A percentile compares a stretch with the other conserved stretches of the same genome.
Conservation (phyloP, 805 yeast species). For the Wickerhamomyces tratensis region DNA sequence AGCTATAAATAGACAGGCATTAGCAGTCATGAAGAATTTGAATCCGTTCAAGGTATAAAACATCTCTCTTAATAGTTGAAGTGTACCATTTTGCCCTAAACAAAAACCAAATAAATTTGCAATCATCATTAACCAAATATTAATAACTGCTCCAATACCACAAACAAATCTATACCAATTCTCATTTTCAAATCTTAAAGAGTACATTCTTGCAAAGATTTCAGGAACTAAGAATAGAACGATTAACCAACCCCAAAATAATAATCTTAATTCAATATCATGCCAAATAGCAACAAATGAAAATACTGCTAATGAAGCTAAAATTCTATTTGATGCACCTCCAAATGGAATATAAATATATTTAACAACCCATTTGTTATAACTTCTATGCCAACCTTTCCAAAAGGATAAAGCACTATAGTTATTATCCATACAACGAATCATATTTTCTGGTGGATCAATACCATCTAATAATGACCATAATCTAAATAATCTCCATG, state of each 20-base stretch:
- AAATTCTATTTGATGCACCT: constrained; percentile 60
- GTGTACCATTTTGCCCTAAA: constrained; percentile 80
- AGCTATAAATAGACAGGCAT: constrained; percentile 66
- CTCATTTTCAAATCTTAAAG: constrained; percentile 27
- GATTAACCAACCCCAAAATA: constrained; percentile 94
- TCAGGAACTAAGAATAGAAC: constrained; percentile 87
- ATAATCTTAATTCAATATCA: constrained; percentile 78
- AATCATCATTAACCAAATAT: constrained; percentile 97
- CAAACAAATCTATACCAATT: constrained; percentile 78
- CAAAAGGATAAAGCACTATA: constrained; percentile 92
- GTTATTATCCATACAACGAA: constrained; percentile 90
- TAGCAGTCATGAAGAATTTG: constrained; percentile 48
- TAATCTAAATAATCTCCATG: constrained; percentile 91
- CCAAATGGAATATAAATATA: constrained; percentile 91
- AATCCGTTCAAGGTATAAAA: constrained; percentile 64
- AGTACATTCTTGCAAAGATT: constrained; percentile 42
- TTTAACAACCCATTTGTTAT: constrained; percentile 80
- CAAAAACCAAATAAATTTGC: constrained; percentile 95
- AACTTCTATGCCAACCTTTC: constrained; percentile 98
- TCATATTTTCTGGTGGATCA: constrained; percentile 97
- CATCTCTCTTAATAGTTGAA: constrained; percentile 55
- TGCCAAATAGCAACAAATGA: constrained; percentile 98
- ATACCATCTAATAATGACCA: constrained; percentile 92
- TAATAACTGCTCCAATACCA: constrained; percentile 79
- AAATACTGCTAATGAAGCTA: constrained; percentile 78